Percentiles rank a stretch among this genome's conserved stretches.
phyloP scores from a whole-genome alignment of 2,329 filamentous ascomycete genomes.

The Colletotrichum sp. region DNA sequence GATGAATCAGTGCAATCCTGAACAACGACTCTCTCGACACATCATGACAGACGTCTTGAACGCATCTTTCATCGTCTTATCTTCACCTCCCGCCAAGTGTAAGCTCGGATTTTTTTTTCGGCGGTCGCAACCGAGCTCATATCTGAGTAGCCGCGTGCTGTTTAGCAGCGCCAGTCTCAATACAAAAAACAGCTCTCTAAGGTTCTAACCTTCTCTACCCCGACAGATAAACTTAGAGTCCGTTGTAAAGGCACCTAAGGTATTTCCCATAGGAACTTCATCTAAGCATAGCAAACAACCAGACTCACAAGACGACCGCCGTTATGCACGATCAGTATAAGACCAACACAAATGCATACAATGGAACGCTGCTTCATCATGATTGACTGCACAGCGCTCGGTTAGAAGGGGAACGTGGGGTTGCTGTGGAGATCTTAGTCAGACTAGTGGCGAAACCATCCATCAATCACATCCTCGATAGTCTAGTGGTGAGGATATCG shows the following conservation, averaged over 20 bases:
- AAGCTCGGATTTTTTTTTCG: not conserved
- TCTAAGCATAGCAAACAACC: not conserved
- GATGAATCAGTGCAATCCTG: not conserved
- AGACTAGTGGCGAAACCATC: fast-evolving
- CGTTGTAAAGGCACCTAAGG: not conserved
- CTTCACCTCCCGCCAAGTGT: not conserved
- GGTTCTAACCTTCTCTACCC: not conserved
- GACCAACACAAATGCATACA: not conserved
- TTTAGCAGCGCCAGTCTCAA: not conserved
- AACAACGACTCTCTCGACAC: not conserved
- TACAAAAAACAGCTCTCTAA: not conserved
- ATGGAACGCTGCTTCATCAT: not conserved
- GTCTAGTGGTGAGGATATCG: constrained; percentile 22
- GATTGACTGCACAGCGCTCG: not conserved
- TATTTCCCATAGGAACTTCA: not conserved
- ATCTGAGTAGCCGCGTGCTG: not conserved
- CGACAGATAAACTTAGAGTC: not conserved
- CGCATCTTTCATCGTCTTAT: not conserved
- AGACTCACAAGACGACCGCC: not conserved
- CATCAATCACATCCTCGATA: constrained; percentile 7
- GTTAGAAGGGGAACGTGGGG: not conserved
- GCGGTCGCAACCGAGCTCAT: not conserved
- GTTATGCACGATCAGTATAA: not conserved
- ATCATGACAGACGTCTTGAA: not conserved
- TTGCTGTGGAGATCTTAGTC: not conserved